Evolutionary conservation across 768 basidiomycete species (phyloP).

Genomic region (Termitomyces heimii): DNA sequence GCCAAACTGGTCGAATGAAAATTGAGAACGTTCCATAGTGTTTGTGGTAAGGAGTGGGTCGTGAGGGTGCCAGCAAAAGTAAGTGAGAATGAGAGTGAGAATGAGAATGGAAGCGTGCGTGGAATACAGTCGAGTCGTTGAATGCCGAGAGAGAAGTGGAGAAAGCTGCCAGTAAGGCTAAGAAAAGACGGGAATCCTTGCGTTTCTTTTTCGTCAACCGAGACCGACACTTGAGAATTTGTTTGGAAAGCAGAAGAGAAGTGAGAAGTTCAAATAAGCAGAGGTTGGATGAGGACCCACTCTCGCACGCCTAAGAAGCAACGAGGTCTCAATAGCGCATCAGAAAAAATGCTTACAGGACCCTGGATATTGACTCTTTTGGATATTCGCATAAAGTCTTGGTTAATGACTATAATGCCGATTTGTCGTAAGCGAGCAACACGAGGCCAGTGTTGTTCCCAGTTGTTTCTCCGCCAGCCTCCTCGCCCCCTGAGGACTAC

Average conservation of each 20-base stretch:
- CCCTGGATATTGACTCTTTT: constrained; percentile 17
- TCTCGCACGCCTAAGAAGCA: constrained; percentile 7
- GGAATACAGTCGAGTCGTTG: constrained; percentile 5
- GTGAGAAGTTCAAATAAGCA: constrained; percentile 12
- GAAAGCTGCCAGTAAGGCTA: constrained; percentile 6
- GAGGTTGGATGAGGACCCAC: constrained; percentile 7
- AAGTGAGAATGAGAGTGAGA: constrained; percentile 5
- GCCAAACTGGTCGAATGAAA: constrained; percentile 29
- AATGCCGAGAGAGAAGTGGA: constrained; percentile 4
- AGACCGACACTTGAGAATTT: neutral
- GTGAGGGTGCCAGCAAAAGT: constrained; percentile 6
- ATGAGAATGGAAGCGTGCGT: constrained; percentile 6
- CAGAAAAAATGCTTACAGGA: constrained; percentile 16
- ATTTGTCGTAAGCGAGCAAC: constrained; percentile 17
- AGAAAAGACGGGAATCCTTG: constrained; percentile 5
- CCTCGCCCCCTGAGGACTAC: neutral
- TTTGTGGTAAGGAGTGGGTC: constrained; percentile 6
- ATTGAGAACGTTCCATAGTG: constrained; percentile 20
- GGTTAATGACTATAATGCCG: constrained; percentile 13
- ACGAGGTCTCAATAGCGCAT: constrained; percentile 14
- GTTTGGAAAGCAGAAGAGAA: constrained; percentile 10
- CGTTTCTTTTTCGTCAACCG: constrained; percentile 1
- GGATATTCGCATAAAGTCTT: constrained; percentile 14
- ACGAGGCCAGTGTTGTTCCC: constrained; percentile 8
- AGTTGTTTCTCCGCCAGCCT: neutral